A percentile compares a stretch with the other conserved stretches of the same genome.
Evolutionary conservation across 2,329 filamentous ascomycete species (phyloP).

Genomic region (Fusarium mundagurra): DNA sequence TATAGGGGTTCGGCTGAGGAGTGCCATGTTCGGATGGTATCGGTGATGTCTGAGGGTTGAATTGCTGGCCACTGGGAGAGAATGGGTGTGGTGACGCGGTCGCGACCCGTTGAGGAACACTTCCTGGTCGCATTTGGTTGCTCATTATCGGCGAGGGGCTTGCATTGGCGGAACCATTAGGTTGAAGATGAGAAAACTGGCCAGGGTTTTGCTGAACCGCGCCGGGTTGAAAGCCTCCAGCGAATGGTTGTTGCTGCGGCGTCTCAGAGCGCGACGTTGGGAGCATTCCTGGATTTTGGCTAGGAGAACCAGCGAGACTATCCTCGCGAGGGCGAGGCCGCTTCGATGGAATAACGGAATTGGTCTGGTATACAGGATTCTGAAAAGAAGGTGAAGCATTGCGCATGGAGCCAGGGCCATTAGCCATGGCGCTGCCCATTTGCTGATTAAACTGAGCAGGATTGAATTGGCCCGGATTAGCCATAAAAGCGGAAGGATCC

Average conservation of each 20-base stretch:
- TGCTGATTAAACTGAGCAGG: slow-evolving; percentile 66
- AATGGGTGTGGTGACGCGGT: slow-evolving; percentile 94
- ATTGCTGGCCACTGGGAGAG: slow-evolving; percentile 78
- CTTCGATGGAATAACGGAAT: slow-evolving; percentile 89
- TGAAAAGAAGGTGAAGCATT: slow-evolving; percentile 82
- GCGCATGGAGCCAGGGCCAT: slow-evolving; percentile 82
- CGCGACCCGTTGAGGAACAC: slow-evolving; percentile 81
- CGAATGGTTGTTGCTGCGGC: slow-evolving; percentile 79
- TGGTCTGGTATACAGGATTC: slow-evolving; percentile 83
- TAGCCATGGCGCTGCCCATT: slow-evolving; percentile 73
- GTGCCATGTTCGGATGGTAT: slow-evolving; percentile 81
- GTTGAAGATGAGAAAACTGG: slow-evolving; percentile 85
- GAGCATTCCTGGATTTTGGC: slow-evolving; percentile 76
- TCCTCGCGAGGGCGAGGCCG: slow-evolving; percentile 84
- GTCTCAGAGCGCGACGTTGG: slow-evolving; percentile 92
- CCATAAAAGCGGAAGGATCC: slow-evolving; percentile 72
- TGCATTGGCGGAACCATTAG: slow-evolving; percentile 81
- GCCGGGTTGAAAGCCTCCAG: slow-evolving; percentile 74
- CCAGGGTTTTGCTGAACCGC: slow-evolving; percentile 70
- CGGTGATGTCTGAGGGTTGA: slow-evolving; percentile 77
- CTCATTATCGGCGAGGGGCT: slow-evolving; percentile 94
- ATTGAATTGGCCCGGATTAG: slow-evolving; percentile 69
- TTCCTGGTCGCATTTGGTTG: slow-evolving; percentile 77
- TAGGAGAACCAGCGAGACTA: slow-evolving; percentile 83
- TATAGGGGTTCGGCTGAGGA: slow-evolving; percentile 77